Evolutionary conservation across 768 basidiomycete species (phyloP).

Genomic region (Trametopsis cervina): DNA sequence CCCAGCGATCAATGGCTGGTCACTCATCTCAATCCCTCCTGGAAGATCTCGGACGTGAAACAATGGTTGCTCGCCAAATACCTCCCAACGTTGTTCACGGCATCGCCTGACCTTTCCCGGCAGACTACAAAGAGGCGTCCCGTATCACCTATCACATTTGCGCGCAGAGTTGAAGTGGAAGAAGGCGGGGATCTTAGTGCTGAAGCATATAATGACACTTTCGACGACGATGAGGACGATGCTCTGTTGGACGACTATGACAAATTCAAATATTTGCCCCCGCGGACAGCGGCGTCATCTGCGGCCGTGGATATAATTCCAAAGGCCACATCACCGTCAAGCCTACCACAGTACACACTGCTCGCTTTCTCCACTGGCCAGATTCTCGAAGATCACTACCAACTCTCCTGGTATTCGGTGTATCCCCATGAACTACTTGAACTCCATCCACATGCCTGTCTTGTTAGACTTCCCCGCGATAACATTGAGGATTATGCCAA

Average conservation of each 20-base stretch:
- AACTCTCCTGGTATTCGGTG: slow-evolving; percentile 51
- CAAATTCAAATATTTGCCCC: slow-evolving; percentile 17
- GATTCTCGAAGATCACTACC: slow-evolving; percentile 60
- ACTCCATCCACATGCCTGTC: slow-evolving; percentile 37
- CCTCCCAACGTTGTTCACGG: slow-evolving; percentile 25
- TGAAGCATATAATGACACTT: slow-evolving; percentile 24
- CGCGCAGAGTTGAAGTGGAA: slow-evolving; percentile 24
- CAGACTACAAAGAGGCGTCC: slow-evolving; percentile 30
- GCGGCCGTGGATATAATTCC: slow-evolving; percentile 7
- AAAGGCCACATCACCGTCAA: slow-evolving; percentile 2
- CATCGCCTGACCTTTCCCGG: slow-evolving; percentile 10
- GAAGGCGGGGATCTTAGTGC: background rate
- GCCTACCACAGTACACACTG: slow-evolving; percentile 35
- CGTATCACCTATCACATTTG: slow-evolving; percentile 67
- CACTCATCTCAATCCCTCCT: slow-evolving; percentile 56
- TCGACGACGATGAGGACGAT: slow-evolving; percentile 24
- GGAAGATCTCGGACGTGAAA: slow-evolving; percentile 59
- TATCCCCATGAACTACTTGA: slow-evolving; percentile 64
- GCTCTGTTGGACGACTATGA: slow-evolving; percentile 14
- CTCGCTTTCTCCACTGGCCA: slow-evolving; percentile 65
- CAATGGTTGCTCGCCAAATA: slow-evolving; percentile 55
- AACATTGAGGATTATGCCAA: slow-evolving; percentile 37
- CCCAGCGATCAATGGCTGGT: slow-evolving; percentile 73
- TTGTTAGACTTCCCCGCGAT: slow-evolving; percentile 38
- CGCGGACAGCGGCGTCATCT: slow-evolving; percentile 11